Evolutionary conservation across 345 rosid species (phyloP).

Genomic region (Acer saccharum): DNA sequence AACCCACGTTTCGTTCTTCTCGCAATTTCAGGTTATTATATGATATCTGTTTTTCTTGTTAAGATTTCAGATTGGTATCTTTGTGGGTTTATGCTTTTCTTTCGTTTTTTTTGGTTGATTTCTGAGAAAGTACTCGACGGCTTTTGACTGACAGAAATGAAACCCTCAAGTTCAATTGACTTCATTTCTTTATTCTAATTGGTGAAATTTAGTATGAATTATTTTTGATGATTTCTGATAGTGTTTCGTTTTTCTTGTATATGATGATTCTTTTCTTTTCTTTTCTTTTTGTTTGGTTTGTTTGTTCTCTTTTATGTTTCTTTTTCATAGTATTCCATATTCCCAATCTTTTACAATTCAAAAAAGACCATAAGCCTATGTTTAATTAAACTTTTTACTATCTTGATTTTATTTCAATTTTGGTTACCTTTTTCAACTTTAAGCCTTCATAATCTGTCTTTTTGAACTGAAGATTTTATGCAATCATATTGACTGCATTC

Average conservation of each 20-base stretch:
- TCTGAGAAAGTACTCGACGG: no score
- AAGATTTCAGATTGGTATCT: conserved; percentile 5
- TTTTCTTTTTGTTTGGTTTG: neutral
- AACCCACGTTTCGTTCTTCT: conserved; percentile 4
- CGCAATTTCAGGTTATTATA: neutral
- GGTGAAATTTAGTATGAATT: neutral
- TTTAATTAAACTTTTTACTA: neutral
- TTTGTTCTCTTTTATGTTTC: conserved; percentile 1
- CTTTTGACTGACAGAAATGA: no score
- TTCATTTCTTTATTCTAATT: neutral
- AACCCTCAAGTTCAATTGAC: no score
- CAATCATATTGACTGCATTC: neutral
- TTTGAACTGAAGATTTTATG: neutral
- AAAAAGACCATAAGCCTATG: neutral
- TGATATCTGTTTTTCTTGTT: neutral
- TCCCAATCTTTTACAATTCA: neutral
- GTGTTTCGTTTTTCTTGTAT: neutral
- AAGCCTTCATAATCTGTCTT: neutral
- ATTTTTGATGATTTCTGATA: conserved; percentile 5
- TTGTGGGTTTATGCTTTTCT: no score
- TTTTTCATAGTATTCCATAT: neutral
- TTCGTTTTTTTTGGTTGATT: no score
- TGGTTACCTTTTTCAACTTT: neutral
- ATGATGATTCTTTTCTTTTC: conserved; percentile 1
- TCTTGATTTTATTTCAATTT: neutral